Base-by-base conservation (phyloP, 176 grass and related monocot species). In the Stipa capillata region DNA sequence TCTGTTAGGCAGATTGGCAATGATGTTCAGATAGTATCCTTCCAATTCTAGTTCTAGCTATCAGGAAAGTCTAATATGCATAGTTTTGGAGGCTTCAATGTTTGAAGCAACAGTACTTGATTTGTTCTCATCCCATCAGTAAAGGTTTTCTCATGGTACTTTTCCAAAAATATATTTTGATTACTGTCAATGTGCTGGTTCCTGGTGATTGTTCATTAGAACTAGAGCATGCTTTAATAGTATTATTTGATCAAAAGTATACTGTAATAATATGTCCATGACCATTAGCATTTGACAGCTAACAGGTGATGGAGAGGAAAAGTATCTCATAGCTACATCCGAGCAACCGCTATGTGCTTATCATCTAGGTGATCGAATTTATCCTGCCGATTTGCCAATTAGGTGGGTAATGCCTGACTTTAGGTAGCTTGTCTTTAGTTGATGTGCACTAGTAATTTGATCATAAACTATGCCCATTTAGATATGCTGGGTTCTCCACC, bases 401-500 rank as follows among this genome's bases (percentile, higher is more conserved):
- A 90, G 49, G 96, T 99, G 80, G 76, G 80, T 69, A 55, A 67
- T 58, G 61, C 54, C 0, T 82, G 45, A 36, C 28, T 61, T 74
- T 23, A 28, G 23, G 52, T 29, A 18, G 56, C 82, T 56, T 70
- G 29, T 57, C 14, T 47, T 76, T 74, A 66, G 53, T 57, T 78
- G 23, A 35, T 61, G 0, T 33, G 3, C 2, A 2, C 2, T 76
- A 70, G 6, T 64, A 14, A 23, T 73, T 56, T 61, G 27, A 53
- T 84, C 7, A 77, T 41, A 50, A 62, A 24, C 66, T 70, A 63
- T 65, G 1, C 27, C 35, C 0, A 20, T 79, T 68, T 85, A 99
- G 96, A 90, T 91, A 95, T 73, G 88, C 96, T 79, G 96, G 96
- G 8, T 99, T 95, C 67, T 99, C 96, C 52, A 99, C 96, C 13